Percentiles rank a stretch among this genome's conserved stretches.
Evolutionary conservation across 306 rosid genomes (phyloP).

Genomic region (Erythrophleum fordii): DNA sequence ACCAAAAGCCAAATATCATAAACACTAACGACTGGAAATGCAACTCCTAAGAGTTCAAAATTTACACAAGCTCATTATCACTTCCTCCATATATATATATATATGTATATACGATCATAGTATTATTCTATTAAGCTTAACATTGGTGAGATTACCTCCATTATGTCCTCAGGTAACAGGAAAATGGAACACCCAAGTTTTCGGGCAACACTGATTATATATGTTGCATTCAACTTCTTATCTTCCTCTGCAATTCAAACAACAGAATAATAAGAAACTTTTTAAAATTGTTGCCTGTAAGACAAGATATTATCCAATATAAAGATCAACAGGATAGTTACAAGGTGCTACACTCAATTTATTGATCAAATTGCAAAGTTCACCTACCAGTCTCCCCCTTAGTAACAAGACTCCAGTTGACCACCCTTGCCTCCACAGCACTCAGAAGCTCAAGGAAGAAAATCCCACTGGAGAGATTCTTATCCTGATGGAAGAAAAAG

Average conservation of each 20-base stretch:
- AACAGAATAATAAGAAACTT: slow-evolving; percentile 23
- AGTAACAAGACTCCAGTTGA: slow-evolving; percentile 95
- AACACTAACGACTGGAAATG: not conserved
- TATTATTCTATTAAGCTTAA: not conserved
- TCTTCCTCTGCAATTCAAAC: slow-evolving; percentile 79
- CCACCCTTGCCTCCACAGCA: slow-evolving; percentile 97
- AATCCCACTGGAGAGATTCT: slow-evolving; percentile 81
- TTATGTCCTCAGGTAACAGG: slow-evolving; percentile 96
- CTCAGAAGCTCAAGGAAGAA: slow-evolving; percentile 98
- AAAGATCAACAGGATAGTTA: slow-evolving; percentile 11
- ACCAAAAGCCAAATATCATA: slow-evolving; percentile 12
- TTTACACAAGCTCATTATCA: not conserved
- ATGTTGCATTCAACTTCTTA: slow-evolving; percentile 94
- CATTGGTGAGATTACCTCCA: slow-evolving; percentile 60
- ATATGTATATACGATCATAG: no score
- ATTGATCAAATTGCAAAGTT: slow-evolving; percentile 14
- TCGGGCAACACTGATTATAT: slow-evolving; percentile 96
- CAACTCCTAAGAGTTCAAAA: slow-evolving; percentile 1
- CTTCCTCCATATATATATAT: no score
- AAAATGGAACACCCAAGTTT: slow-evolving; percentile 98
- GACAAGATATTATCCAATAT: slow-evolving; percentile 24
- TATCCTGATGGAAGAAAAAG: slow-evolving; percentile 65
- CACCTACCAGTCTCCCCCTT: slow-evolving; percentile 90
- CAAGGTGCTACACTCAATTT: slow-evolving; percentile 29
- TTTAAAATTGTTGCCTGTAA: slow-evolving; percentile 16